phyloP scores from a whole-genome alignment of 2,329 filamentous ascomycete genomes.

The Talaromyces verruculosus region DNA sequence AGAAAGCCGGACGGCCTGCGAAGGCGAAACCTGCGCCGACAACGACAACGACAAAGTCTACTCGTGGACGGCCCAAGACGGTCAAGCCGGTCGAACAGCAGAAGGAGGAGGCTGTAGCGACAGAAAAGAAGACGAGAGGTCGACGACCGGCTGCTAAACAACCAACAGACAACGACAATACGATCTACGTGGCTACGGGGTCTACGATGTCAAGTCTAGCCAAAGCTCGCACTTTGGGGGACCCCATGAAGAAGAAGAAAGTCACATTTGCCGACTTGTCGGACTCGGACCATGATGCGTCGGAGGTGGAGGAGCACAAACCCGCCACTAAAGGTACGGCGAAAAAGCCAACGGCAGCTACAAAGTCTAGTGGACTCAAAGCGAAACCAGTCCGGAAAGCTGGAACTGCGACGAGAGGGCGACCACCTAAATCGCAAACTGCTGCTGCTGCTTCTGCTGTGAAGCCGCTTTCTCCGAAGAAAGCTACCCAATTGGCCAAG shows the following conservation, averaged over 20 bases:
- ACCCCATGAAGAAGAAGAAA: constrained; percentile 40
- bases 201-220: constrained; percentile 30
- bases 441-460: constrained; percentile 23
- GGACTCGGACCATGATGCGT: constrained; percentile 44
- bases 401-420: constrained; percentile 31
- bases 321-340: constrained; percentile 24
- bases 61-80: constrained; percentile 17
- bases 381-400: constrained; percentile 50
- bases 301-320: constrained; percentile 23
- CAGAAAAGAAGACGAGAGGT: constrained; percentile 28
- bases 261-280: constrained; percentile 49
- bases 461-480: constrained; percentile 51
- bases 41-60: constrained; percentile 23
- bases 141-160: constrained; percentile 28
- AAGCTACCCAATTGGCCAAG: constrained; percentile 49
- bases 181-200: constrained; percentile 28
- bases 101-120: constrained; percentile 24
- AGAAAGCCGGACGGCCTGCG: constrained; percentile 26
- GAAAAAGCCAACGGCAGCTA: constrained; percentile 28
- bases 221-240: constrained; percentile 33
- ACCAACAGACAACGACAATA: constrained; percentile 23
- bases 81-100: constrained; percentile 22
- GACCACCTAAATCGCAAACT: constrained; percentile 33
- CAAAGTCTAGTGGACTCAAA: constrained; percentile 40
- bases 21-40: constrained; percentile 22